Base-by-base conservation (phyloP, 768 basidiomycete species). In the Russula abietina region DNA sequence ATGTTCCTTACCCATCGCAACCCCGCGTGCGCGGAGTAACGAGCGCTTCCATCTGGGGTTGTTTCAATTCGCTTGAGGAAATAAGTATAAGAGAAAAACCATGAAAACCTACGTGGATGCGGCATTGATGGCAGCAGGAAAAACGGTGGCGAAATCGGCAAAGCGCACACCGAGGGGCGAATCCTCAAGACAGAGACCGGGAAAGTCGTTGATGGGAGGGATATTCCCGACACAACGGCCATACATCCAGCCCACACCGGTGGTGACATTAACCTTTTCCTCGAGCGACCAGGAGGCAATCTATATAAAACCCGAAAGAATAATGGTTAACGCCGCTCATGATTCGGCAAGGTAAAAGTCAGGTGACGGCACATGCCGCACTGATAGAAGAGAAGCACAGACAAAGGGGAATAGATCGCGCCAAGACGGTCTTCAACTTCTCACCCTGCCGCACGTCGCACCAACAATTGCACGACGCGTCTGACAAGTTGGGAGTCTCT, bases 111-210 rank as follows among this genome's bases (percentile, higher is more conserved):
- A 93, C 80, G 94, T 91, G 8, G 91, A 79, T 5, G 91, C 95
- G 0, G 85, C 78, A 58, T 89, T 93, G 67, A 97, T 78, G 0
- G 84, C 89, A n/a, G 93, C 80, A 0, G 95, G 93, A 76, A 93
- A 95, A 0, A 83, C 83, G 3, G 87, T 88, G 8, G 84, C 84
- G 39, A 81, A 84, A 71, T 94, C 88, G 0, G 83, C 82, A 67
- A 80, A 77, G 51, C 93, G 87, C 22, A 95, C 84, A 3, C 93
- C 93, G 0, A 91, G 78, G 3, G 90, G 90, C 24, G 86, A 84
- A 66, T 89, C 86, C 74, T 90, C 84, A 26, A 91, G n/a, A n/a
- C n/a, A n/a, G n/a, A n/a, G n/a, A n/a, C n/a, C n/a, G n/a, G n/a
- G n/a, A n/a, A n/a, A n/a, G 80, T n/a, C n/a, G n/a, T n/a, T n/a